Percentiles rank a stretch among this genome's conserved stretches.
Evolutionary conservation across 495 filamentous ascomycete genomes (phyloP).

Genomic region (Aspergillus olivimuriae): DNA sequence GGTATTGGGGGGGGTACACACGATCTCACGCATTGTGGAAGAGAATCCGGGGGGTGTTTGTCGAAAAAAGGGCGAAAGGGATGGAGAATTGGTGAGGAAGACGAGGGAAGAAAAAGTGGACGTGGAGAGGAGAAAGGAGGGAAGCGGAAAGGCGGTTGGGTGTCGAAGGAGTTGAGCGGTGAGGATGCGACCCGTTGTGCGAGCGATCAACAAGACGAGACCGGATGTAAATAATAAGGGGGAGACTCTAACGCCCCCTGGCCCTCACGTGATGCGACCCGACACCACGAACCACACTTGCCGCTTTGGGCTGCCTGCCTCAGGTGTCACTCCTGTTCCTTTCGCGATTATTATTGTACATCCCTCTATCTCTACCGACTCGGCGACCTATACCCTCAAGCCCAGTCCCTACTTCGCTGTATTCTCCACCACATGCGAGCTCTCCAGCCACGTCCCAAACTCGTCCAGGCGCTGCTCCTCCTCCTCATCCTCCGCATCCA

Average conservation of each 20-base stretch:
- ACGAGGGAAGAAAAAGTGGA: constrained; percentile 20
- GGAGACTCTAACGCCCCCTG: constrained; percentile 27
- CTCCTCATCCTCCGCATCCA: constrained; percentile 39
- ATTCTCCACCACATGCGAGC: constrained; percentile 22
- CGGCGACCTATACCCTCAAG: background rate
- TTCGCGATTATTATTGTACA: too few relatives aligned
- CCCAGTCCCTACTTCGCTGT: constrained; percentile 17
- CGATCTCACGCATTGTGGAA: constrained; percentile 91
- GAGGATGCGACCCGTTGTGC: too few relatives aligned
- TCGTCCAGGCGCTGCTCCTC: constrained; percentile 44
- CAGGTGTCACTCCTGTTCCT: too few relatives aligned
- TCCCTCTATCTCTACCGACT: background rate
- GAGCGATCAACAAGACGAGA: constrained; percentile 2
- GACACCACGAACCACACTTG: too few relatives aligned
- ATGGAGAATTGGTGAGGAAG: constrained; percentile 12
- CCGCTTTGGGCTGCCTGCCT: too few relatives aligned
- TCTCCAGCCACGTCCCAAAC: constrained; percentile 52
- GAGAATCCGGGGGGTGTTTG: constrained; percentile 37
- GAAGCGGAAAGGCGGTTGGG: constrained; percentile 13
- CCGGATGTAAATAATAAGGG: constrained; percentile 20
- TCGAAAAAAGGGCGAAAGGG: constrained; percentile 14
- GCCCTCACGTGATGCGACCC: too few relatives aligned
- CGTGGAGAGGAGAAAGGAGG: constrained; percentile 10
- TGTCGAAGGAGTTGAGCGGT: constrained; percentile 20
- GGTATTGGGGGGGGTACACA: too few relatives aligned